Evolutionary conservation across 352 stramenopile genomes (phyloP), one percentile per base, ranked within the genome.

Genomic region (Peronospora destructor): DNA sequence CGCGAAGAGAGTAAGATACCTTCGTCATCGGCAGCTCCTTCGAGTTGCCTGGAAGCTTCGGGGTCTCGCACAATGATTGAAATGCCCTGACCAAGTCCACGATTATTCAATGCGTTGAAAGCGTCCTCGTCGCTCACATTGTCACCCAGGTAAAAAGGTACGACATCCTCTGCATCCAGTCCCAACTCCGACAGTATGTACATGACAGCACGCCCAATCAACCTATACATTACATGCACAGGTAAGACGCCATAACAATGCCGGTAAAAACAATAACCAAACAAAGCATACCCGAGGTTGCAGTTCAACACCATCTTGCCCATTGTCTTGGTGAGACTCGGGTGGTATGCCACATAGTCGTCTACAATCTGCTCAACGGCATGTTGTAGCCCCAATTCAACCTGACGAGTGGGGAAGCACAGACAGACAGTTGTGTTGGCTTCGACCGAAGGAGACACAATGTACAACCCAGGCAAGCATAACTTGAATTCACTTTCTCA

Each of bases 281-380:
- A 3, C 9, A n/a, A 10, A 44, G 10, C 59, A 41, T 58, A 72
- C 64, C 19, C 52, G 56, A 46, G 81, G 76, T 29, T 77, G 71
- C 44, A 92, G 59, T 48, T 89, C 79, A 36, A 91, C 4, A 92
- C 79, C 66, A 85, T 79, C 43, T 89, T 89, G 50, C 73, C 76
- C 63, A 75, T 68, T 61, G 78, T 82, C 56, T 85, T 82, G 28
- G 68, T 69, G 6, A 85, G 63, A 29, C 49, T 68, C 14, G 68
- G 66, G 36, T 78, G 56, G 11, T 56, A 64, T 9, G 41, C 41
- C 19, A 80, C 48, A 56, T 91, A 97, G 45, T 56, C 59, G 42
- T 94, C 76, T 9, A 98, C 71, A 36, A 98, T 97, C 8, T 72
- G 59, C 28, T 85, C 66, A 4, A 98, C 87, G 1, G 87, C 49